A percentile compares a stretch with the other conserved stretches of the same genome.
These are phyloP conservation scores for Beta vulgaris DNA, from an alignment of 148 eudicot species.

Conservation along the genomic window DNA sequence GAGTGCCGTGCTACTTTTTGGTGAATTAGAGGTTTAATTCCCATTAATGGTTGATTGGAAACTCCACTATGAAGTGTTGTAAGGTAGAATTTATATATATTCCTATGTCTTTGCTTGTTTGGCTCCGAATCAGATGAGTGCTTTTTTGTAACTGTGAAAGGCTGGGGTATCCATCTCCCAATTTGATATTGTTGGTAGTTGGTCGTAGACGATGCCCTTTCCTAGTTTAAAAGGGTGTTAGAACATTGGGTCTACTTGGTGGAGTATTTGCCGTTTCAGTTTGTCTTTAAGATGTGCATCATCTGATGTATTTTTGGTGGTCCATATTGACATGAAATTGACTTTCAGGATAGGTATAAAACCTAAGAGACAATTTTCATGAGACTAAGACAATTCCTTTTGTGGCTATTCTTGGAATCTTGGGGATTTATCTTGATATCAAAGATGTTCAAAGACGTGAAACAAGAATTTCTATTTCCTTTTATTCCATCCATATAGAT, in stretches of 20 bases:
- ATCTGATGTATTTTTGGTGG: slow-evolving; percentile 30
- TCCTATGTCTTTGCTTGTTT: slow-evolving; percentile 26
- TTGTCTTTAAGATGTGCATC: slow-evolving; percentile 22
- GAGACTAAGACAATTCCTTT: slow-evolving; percentile 22
- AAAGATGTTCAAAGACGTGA: slow-evolving; percentile 22
- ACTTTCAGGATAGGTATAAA: slow-evolving; percentile 25
- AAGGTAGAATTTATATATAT: slow-evolving; percentile 11
- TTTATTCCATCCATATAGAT: slow-evolving; percentile 11
- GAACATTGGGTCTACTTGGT: slow-evolving; percentile 13
- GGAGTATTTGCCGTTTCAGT: slow-evolving; percentile 31
- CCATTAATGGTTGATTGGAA: slow-evolving; percentile 9
- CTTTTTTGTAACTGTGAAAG: slow-evolving; percentile 22
- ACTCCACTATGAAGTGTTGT: slow-evolving; percentile 22
- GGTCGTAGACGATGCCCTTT: slow-evolving; percentile 25
- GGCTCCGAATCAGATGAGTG: slow-evolving; percentile 23
- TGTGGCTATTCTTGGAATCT: slow-evolving; percentile 17
- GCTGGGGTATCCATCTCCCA: slow-evolving; percentile 7
- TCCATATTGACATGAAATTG: slow-evolving; percentile 26
- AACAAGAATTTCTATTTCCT: slow-evolving; percentile 13
- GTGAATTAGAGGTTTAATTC: slow-evolving; percentile 18
- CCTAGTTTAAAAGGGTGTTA: slow-evolving; percentile 26
- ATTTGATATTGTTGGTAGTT: slow-evolving; percentile 26
- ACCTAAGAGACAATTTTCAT: slow-evolving; percentile 19
- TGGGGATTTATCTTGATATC: slow-evolving; percentile 2
- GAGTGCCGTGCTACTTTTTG: slow-evolving; percentile 13